Evolutionary conservation across 345 rosid species (phyloP).

Genomic region (Carallia brachiata): DNA sequence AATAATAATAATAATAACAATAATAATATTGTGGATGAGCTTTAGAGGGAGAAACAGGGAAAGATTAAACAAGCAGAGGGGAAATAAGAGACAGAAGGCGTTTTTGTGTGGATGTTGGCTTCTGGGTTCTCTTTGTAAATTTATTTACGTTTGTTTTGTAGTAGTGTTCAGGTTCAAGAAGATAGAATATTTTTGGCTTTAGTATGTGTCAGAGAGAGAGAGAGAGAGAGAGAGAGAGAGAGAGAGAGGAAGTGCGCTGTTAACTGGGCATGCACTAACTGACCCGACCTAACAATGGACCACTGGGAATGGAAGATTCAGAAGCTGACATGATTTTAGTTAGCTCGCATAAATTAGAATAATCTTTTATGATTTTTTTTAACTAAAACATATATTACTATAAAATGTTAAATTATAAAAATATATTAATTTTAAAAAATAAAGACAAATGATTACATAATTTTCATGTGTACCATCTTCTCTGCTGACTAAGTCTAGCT

Average conservation of each 20-base stretch:
- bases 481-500: too few relatives aligned
- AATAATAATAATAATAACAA: conserved; percentile 5
- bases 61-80: neutral
- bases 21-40: conserved; percentile 13
- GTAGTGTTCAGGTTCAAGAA: neutral
- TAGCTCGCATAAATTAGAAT: neutral
- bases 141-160: neutral
- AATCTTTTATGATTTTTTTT: too few relatives aligned
- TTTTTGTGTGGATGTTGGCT: conserved; percentile 9
- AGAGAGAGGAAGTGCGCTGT: conserved; percentile 14
- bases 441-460: too few relatives aligned
- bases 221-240: neutral
- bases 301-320: neutral
- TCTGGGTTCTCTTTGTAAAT: conserved; percentile 5
- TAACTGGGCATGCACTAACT: conserved; percentile 34
- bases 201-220: neutral
- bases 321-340: neutral
- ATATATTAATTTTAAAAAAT: too few relatives aligned
- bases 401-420: too few relatives aligned
- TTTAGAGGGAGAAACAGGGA: conserved; percentile 7
- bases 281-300: neutral
- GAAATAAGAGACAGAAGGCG: conserved; percentile 6
- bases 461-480: too few relatives aligned
- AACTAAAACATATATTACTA: too few relatives aligned
- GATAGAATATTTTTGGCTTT: conserved; percentile 9